Conservation (phyloP, 805 yeast genomes). For the Candida odintsovae region DNA sequence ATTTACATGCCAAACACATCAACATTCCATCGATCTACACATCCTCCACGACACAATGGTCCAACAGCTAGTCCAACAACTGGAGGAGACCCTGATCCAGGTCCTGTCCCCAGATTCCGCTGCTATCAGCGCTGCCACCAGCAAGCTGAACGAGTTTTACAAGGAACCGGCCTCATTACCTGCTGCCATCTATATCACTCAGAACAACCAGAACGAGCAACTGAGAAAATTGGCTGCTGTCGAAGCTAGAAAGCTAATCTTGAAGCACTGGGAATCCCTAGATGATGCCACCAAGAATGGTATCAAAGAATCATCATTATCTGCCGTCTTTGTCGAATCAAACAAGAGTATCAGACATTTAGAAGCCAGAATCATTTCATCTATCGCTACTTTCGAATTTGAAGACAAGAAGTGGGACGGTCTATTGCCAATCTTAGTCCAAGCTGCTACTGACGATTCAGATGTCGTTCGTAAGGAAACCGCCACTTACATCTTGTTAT, state of each 20-base stretch:
- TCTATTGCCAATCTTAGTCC: slow-evolving; percentile 64
- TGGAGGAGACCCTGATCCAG: slow-evolving; percentile 75
- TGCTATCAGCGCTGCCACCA: slow-evolving; percentile 79
- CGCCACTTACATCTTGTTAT: slow-evolving; percentile 71
- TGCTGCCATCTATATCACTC: slow-evolving; percentile 75
- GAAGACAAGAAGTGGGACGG: slow-evolving; percentile 68
- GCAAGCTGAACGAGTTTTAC: slow-evolving; percentile 67
- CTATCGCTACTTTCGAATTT: slow-evolving; percentile 75
- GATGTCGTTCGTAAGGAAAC: slow-evolving; percentile 64
- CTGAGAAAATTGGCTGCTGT: slow-evolving; percentile 92
- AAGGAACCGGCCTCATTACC: slow-evolving; percentile 68
- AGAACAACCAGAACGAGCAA: slow-evolving; percentile 61
- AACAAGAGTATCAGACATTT: slow-evolving; percentile 75
- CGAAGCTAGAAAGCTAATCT: slow-evolving; percentile 82
- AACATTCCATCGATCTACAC: background rate
- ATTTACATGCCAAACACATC: background rate
- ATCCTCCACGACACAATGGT: slow-evolving; percentile 29
- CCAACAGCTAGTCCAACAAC: slow-evolving; percentile 57
- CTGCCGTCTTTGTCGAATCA: slow-evolving; percentile 60
- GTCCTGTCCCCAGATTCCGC: slow-evolving; percentile 78
- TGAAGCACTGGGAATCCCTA: slow-evolving; percentile 55
- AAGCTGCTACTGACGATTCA: slow-evolving; percentile 51
- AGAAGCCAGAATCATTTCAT: slow-evolving; percentile 81
- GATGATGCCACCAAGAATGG: slow-evolving; percentile 45
- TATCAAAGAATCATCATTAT: slow-evolving; percentile 64